These are phyloP conservation scores for Peziza echinospora DNA, from an alignment of 495 filamentous ascomycete species.

Conservation along the genomic window DNA sequence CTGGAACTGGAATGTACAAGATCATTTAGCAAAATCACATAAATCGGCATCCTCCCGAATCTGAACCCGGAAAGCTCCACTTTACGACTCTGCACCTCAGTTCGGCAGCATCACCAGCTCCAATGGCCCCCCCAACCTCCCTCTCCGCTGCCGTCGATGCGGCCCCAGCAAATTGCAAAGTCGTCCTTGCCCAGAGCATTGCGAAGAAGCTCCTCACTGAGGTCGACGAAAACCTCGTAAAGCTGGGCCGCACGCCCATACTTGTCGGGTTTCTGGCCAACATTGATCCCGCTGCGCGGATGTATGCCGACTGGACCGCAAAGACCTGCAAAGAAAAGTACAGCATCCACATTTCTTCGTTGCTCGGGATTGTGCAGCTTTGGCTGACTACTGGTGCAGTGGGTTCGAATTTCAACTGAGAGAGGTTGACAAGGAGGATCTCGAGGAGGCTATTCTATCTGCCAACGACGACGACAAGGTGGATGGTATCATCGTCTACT, in stretches of 20 bases:
- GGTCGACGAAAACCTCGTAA: slow-evolving; percentile 47
- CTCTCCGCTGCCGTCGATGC: too few species aligned
- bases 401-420: slow-evolving; percentile 76
- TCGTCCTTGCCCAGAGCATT: background rate
- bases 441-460: slow-evolving; percentile 63
- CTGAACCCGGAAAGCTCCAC: too few species aligned
- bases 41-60: too few species aligned
- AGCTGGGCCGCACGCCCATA: slow-evolving; percentile 42
- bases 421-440: slow-evolving; percentile 56
- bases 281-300: slow-evolving; percentile 65
- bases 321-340: slow-evolving; percentile 91
- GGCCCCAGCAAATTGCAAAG: background rate
- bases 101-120: too few species aligned
- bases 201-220: slow-evolving; percentile 23
- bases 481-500: slow-evolving; percentile 95
- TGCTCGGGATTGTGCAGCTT: background rate
- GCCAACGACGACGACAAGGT: slow-evolving; percentile 60
- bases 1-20: too few species aligned
- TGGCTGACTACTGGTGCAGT: slow-evolving; percentile 25
- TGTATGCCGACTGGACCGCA: slow-evolving; percentile 93
- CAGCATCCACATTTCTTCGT: slow-evolving; percentile 22
- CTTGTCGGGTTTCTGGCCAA: slow-evolving; percentile 86
- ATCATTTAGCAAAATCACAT: too few species aligned
- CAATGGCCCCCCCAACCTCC: too few species aligned
- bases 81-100: too few species aligned